Percentiles rank a stretch among this genome's conserved stretches.
These are phyloP conservation scores for Parsonsia alboflavescens DNA, from an alignment of 257 asterid species.

Conservation along the genomic window DNA sequence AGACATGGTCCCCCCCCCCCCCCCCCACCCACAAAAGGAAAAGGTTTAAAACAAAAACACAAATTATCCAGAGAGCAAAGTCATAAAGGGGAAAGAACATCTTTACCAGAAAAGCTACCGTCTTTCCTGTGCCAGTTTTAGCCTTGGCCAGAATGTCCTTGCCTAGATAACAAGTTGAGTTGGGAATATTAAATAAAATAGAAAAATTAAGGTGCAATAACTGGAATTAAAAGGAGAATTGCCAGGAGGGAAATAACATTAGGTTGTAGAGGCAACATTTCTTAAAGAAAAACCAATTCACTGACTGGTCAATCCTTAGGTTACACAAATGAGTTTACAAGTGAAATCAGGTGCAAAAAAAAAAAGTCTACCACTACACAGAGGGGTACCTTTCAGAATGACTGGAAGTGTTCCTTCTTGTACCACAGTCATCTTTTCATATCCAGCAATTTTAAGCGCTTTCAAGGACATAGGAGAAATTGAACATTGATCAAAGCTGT, in stretches of 20 bases:
- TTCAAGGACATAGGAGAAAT: constrained; percentile 70
- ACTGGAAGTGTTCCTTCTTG: constrained; percentile 93
- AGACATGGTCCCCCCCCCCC: too few species aligned
- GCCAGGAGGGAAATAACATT: background rate
- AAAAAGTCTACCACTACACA: background rate
- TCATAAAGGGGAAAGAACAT: background rate
- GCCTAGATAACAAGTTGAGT: constrained; percentile 39
- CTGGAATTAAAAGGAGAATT: background rate
- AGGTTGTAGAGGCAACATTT: background rate
- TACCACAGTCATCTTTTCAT: constrained; percentile 84
- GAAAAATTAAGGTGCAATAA: background rate
- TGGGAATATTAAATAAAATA: background rate
- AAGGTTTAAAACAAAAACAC: background rate
- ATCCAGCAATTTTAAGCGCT: constrained; percentile 90
- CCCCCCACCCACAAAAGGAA: background rate
- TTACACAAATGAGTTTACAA: background rate
- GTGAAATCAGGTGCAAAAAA: background rate
- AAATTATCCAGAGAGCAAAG: constrained; percentile 6
- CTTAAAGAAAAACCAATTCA: background rate
- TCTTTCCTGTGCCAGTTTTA: constrained; percentile 97
- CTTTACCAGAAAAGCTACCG: constrained; percentile 92
- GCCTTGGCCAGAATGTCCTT: constrained; percentile 99
- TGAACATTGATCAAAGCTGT: constrained; percentile 81
- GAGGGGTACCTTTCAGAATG: constrained; percentile 63
- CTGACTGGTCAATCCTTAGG: background rate